Evolutionary conservation across 176 grass and related monocot species (phyloP), one percentile per base, ranked within the genome.

Genomic region (Lolium perenne): DNA sequence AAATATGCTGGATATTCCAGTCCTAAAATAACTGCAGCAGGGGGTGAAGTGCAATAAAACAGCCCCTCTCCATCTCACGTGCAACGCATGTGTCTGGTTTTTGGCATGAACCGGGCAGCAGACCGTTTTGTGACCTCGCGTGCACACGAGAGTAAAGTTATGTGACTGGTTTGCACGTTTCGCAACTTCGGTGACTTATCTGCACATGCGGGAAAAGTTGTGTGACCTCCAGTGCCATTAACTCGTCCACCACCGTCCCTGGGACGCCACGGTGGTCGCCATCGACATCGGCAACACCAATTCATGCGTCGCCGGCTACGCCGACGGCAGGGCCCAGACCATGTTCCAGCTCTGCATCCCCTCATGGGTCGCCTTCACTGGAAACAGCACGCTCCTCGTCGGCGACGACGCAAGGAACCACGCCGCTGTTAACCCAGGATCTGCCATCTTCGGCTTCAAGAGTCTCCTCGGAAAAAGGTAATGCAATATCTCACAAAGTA

Each of bases 301-400:
- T 11, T 71, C 84, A 4, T 86, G 76, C 66, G 47, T 86, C 54
- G 84, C 76, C 65, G 53, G 63, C 22, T 71, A 86, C 75, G 9
- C 1, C 62, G 0, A 29, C 5, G 20, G 3, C 14, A 10, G 38
- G 38, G 20, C 22, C 0, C 23, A 26, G 3, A 59, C 18, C 38
- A 71, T 17, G 20, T 74, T 80, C 66, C 77, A 72, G 41, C 45
- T 87, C 54, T 81, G 77, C 77, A 81, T 87, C 68, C 85, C 77
- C 7, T 74, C 77, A 9, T 81, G 66, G 64, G 77, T 86, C 1
- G 84, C 84, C 77, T 6, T 80, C 54, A 35, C 23, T 1, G 84
- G 15, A 11, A 11, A 72, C 17, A 76, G 66, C 54, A 40, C 18
- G 11, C 21, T 21, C 17, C 26, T 87, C 55, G 14, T 26, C 26